Evolutionary conservation across 2,329 filamentous ascomycete genomes (phyloP).

Genomic region (Eutypa lata): DNA sequence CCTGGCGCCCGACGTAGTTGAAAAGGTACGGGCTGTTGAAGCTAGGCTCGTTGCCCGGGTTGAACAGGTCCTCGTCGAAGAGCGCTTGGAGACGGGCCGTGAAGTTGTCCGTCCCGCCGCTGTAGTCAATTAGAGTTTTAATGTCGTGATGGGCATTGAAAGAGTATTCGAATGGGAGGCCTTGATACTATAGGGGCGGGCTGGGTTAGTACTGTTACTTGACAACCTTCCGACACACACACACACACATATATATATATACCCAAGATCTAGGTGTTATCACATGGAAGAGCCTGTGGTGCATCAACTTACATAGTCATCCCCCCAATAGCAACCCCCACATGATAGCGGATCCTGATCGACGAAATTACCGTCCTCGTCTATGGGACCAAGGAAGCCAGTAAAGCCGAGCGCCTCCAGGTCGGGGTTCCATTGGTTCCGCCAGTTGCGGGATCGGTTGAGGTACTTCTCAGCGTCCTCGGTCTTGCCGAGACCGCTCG

Average conservation of each 20-base stretch:
- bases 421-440: slow-evolving; percentile 66
- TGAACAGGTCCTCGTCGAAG: slow-evolving; percentile 60
- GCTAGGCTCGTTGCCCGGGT: slow-evolving; percentile 65
- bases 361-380: slow-evolving; percentile 46
- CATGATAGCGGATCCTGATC: slow-evolving; percentile 56
- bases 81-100: slow-evolving; percentile 57
- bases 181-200: slow-evolving; percentile 44
- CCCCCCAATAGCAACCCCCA: slow-evolving; percentile 64
- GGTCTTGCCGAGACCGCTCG: slow-evolving; percentile 49
- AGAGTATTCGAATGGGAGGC: slow-evolving; percentile 61
- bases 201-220: neutral
- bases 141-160: slow-evolving; percentile 70
- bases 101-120: slow-evolving; percentile 55
- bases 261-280: too few relatives aligned
- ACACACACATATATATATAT: too few relatives aligned
- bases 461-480: slow-evolving; percentile 58
- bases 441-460: slow-evolving; percentile 63
- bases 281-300: too few relatives aligned
- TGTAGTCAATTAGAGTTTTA: slow-evolving; percentile 46
- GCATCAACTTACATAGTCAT: slow-evolving; percentile 38
- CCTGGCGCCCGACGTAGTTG: slow-evolving; percentile 63
- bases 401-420: slow-evolving; percentile 56
- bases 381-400: slow-evolving; percentile 64
- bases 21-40: slow-evolving; percentile 69
- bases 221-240: neutral